A percentile compares a stretch with the other conserved stretches of the same genome.
Evolutionary conservation across 257 asterid species (phyloP).

Genomic region (Scutellaria minor): DNA sequence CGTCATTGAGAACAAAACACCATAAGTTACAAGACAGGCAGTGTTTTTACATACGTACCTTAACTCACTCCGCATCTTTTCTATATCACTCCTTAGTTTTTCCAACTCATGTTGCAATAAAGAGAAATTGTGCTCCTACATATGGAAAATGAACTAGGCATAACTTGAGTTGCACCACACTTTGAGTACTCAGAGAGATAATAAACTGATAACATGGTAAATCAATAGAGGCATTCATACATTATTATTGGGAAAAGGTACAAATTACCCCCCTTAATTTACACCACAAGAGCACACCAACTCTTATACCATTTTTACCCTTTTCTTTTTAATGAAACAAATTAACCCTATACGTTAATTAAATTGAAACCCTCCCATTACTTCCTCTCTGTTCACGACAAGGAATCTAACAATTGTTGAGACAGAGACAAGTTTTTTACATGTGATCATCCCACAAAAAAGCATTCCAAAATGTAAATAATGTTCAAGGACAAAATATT

Average conservation of each 20-base stretch:
- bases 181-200: background rate
- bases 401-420: background rate
- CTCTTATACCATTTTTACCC: too few species aligned
- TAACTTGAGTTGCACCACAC: conserved; percentile 13
- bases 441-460: conserved; percentile 4
- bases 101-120: conserved; percentile 82
- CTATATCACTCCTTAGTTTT: conserved; percentile 77
- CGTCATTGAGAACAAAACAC: conserved; percentile 20
- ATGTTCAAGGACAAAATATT: background rate
- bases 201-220: background rate
- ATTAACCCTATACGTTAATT: too few species aligned
- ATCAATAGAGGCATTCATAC: background rate
- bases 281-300: too few species aligned
- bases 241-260: background rate
- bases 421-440: background rate
- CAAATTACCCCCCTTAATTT: too few species aligned
- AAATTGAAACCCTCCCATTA: too few species aligned
- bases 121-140: conserved; percentile 80
- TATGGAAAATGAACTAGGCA: conserved; percentile 25
- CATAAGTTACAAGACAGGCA: background rate
- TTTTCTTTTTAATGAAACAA: too few species aligned
- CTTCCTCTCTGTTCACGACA: background rate
- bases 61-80: conserved; percentile 82
- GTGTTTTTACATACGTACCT: conserved; percentile 47
- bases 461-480: conserved; percentile 9